These are phyloP conservation scores for Clonostachys sp. DNA, from an alignment of 2,329 filamentous ascomycete species.

Conservation along the genomic window DNA sequence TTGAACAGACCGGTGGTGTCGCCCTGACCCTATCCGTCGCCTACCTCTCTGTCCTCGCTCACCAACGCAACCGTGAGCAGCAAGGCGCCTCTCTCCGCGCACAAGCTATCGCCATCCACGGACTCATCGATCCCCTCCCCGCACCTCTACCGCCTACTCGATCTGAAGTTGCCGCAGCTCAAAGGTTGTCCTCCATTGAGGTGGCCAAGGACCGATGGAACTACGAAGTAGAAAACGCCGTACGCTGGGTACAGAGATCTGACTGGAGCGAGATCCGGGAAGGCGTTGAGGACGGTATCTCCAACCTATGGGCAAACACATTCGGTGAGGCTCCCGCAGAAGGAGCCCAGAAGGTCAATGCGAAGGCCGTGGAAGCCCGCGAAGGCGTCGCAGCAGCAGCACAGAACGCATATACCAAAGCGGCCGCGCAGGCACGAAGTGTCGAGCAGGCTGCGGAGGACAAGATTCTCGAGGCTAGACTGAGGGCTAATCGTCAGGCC, in stretches of 20 bases:
- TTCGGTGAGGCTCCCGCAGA: constrained; percentile 24
- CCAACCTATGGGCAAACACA: constrained; percentile 35
- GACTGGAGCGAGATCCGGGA: constrained; percentile 62
- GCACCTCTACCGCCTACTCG: constrained; percentile 41
- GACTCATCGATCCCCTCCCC: constrained; percentile 43
- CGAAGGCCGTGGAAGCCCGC: constrained; percentile 24
- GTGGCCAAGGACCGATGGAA: constrained; percentile 77
- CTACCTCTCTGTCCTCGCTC: constrained; percentile 67
- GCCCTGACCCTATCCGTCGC: constrained; percentile 70
- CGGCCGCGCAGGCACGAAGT: constrained; percentile 17
- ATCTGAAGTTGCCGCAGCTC: constrained; percentile 42
- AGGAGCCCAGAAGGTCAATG: constrained; percentile 19
- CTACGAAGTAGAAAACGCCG: constrained; percentile 62
- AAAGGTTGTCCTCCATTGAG: constrained; percentile 55
- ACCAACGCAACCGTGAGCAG: constrained; percentile 61
- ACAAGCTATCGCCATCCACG: constrained; percentile 49
- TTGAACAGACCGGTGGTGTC: constrained; percentile 63
- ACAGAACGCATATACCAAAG: constrained; percentile 24
- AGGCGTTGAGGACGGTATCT: constrained; percentile 44
- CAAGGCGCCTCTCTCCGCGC: constrained; percentile 53
- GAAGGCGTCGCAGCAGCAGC: constrained; percentile 23
- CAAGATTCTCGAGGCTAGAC: constrained; percentile 16
- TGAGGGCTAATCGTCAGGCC: constrained; percentile 14
- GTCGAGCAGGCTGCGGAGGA: constrained; percentile 16
- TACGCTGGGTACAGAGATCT: constrained; percentile 60